phyloP scores from a whole-genome alignment of 192 early-diverging fungal species.

The Gaertneriomyces sp. region DNA sequence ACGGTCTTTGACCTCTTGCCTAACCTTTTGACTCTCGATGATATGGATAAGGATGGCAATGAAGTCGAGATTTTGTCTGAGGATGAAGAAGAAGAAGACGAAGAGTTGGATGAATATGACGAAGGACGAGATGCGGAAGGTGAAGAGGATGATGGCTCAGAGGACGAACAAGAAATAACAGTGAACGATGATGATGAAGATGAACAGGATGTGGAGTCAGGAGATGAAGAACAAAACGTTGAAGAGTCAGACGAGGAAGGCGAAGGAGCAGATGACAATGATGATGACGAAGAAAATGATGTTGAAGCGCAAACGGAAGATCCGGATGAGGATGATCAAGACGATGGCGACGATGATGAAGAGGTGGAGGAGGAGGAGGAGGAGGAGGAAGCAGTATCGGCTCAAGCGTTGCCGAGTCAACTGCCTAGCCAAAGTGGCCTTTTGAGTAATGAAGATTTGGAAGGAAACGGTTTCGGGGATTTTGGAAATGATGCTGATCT shows the following conservation, averaged over 20 bases:
- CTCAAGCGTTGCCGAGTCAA: not conserved
- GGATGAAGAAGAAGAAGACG: slow-evolving; percentile 22
- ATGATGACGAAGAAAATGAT: slow-evolving; percentile 5
- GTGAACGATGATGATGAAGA: slow-evolving; percentile 3
- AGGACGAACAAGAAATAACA: not conserved
- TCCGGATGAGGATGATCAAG: slow-evolving; percentile 8
- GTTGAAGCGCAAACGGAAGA: slow-evolving; percentile 1
- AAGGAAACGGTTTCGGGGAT: too few relatives aligned
- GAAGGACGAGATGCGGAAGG: not conserved
- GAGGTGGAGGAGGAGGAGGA: slow-evolving; percentile 1
- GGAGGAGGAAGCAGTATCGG: not conserved
- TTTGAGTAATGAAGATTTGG: too few relatives aligned
- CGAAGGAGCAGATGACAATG: not conserved
- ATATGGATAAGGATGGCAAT: slow-evolving; percentile 18
- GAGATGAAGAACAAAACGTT: not conserved
- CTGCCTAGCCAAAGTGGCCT: not conserved
- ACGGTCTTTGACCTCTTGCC: slow-evolving; percentile 13
- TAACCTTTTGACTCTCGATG: slow-evolving; percentile 12
- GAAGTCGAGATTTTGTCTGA: slow-evolving; percentile 17
- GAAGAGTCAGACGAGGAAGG: not conserved
- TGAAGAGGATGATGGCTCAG: not conserved
- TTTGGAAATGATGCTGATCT: too few relatives aligned
- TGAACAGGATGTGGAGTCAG: slow-evolving; percentile 4
- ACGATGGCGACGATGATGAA: slow-evolving; percentile 11
- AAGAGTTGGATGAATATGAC: slow-evolving; percentile 7